Evolutionary conservation across 371 early-diverging fungal species (phyloP).

Genomic region (Blakeslea trispora): DNA sequence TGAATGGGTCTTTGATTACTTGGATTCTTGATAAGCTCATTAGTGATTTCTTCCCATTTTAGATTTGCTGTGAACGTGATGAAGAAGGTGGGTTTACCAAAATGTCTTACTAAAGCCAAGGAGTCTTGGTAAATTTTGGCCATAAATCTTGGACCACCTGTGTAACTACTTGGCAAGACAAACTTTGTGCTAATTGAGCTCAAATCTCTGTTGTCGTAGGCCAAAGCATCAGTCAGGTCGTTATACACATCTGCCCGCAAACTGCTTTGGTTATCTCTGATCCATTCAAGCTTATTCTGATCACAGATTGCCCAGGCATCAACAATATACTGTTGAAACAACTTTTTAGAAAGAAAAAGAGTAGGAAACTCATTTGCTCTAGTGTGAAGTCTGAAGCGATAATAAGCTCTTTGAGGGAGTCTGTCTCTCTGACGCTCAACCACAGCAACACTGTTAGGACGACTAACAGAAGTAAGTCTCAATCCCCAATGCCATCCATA

Average conservation of each 20-base stretch:
- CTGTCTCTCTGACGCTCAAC: too few species aligned
- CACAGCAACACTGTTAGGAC: too few species aligned
- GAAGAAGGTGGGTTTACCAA: conserved; percentile 39
- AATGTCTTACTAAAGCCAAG: conserved; percentile 20
- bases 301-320: conserved; percentile 6
- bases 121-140: conserved; percentile 31
- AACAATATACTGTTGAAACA: conserved; percentile 8
- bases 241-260: neutral
- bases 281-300: neutral
- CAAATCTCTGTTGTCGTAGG: neutral
- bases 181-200: conserved; percentile 9
- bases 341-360: neutral
- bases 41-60: too few species aligned
- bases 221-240: too few species aligned
- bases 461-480: too few species aligned
- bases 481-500: too few species aligned
- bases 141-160: conserved; percentile 29
- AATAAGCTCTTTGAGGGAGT: too few species aligned
- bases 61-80: conserved; percentile 45
- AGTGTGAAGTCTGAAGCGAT: too few species aligned
- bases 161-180: conserved; percentile 26
- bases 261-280: neutral
- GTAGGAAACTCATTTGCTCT: too few species aligned
- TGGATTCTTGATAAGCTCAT: conserved; percentile 28
- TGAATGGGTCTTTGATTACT: conserved; percentile 19